Evolutionary conservation across 208 protist genomes (phyloP), one percentile per base, ranked within the genome.

Genomic region (Acanthamoeba healyi): DNA sequence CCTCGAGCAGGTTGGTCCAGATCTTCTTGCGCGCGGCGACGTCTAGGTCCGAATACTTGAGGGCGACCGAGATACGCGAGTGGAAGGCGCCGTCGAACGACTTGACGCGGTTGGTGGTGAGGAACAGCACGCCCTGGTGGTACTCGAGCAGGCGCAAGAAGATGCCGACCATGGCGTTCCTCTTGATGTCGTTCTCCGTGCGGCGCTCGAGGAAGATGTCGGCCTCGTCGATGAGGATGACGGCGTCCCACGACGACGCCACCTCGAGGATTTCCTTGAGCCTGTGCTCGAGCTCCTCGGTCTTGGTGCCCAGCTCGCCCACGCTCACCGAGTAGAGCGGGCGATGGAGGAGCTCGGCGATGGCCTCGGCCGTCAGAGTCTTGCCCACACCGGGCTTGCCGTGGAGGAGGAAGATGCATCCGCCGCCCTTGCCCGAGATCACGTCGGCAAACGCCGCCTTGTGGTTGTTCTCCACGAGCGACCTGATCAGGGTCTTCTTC

Each of bases 121-220:
- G 79, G 92, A 96, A 96, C 42, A 96, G 93, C 40, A 95, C 70
- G 1, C 95, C 95, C 44, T 94, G 67, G 90, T 95, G 88, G 89
- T 96, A 96, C 74, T 96, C 95, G n/a, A 96, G 84, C 6, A 96
- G 86, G n/a, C 94, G 84, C 61, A 96, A 72, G n/a, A 96, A 74
- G 42, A 96, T 82, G 38, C 92, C 36, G 7, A 70, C 61, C 94
- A 96, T 96, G 19, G 95, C 94, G 79, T 96, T 96, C 34, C 94
- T 82, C 67, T 44, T 32, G 61, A 96, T 61, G 63, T 95, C 94
- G 46, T 51, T 82, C 42, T 42, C 72, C 15, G 40, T 67, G 44
- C 95, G 89, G 58, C 72, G 56, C 92, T 96, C 95, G 29, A 82
- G 95, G 87, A 67, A 93, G 15, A 94, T 92, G 67, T 96, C 95